Conservation (phyloP, 75 land plant genomes). For the Gnetum montanum region DNA sequence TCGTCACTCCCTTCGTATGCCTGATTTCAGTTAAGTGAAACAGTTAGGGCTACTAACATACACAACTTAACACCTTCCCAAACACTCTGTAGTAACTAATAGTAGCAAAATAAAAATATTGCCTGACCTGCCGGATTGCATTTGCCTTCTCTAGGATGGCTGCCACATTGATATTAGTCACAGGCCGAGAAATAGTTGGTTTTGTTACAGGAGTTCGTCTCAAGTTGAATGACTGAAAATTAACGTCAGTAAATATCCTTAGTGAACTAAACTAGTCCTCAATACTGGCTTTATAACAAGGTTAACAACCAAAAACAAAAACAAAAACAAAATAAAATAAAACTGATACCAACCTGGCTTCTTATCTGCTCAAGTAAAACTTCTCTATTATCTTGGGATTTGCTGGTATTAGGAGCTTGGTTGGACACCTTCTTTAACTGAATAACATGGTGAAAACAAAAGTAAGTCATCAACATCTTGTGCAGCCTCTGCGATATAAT, state of each 20-base stretch:
- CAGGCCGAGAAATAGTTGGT: constrained; percentile 24
- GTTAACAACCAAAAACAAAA: neutral
- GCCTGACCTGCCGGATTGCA: constrained; percentile 84
- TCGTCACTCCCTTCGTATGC: constrained; percentile 51
- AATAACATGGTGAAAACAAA: too few species aligned
- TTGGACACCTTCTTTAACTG: constrained; percentile 13
- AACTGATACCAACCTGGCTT: constrained; percentile 30
- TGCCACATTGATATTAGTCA: constrained; percentile 56
- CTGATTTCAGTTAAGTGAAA: constrained; percentile 26
- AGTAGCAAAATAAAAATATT: neutral
- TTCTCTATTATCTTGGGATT: constrained; percentile 38
- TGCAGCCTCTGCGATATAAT: too few species aligned
- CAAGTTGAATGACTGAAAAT: constrained; percentile 62
- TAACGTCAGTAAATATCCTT: neutral
- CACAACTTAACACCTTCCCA: neutral
- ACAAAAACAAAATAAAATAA: neutral
- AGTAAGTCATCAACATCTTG: too few species aligned
- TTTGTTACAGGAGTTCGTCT: constrained; percentile 23
- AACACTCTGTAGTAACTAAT: neutral
- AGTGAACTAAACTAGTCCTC: too few species aligned
- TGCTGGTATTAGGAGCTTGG: constrained; percentile 6
- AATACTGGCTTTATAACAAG: too few species aligned
- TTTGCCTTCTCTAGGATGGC: constrained; percentile 92
- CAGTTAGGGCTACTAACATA: neutral
- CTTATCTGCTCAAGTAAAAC: constrained; percentile 73